Evolutionary conservation across 306 rosid genomes (phyloP), one percentile per base, ranked within the genome.

Genomic region (Cicer judaicum): DNA sequence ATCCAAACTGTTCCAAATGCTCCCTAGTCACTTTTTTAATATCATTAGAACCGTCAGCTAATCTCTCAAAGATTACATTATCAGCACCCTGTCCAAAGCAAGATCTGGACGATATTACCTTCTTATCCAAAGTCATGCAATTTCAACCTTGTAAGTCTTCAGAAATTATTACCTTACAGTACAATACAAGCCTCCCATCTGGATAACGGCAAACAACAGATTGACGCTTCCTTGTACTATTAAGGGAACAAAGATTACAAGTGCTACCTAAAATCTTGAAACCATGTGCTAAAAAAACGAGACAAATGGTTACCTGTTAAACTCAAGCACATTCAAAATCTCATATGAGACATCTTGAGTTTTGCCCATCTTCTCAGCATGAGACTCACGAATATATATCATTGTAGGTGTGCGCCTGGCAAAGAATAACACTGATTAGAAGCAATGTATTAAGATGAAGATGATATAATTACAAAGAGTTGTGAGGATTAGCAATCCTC

Each of bases 191-290:
- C 83, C 91, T 86, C 64, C 98, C 98, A 88, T 93, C 89, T 7
- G 94, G 92, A 87, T 93, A 93, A 40, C 96, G 97, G 70, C 98
- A 93, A 55, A 93, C 87, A 70, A 93, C 97, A 47, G 98, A 93
- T 72, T 93, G 98, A 49, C 98, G 98, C 90, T 93, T 93, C 89
- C 98, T 87, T 62, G 92, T 90, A 87, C 97, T 93, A 82, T 73
- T 72, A 81, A 65, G 49, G 54, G 64, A 80, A 73, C 78, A 84
- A 55, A 46, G 67, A 67, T 66, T 44, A 66, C 56, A 80, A 74
- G 61, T 49, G 53, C 67, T 68, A 19, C 81, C 52, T 34, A 8
- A 41, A 56, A 49, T 54, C 53, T 57, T 47, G 62, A 44, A 76
- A 48, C 42, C 14, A 65, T 19, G 14, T 15, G 43, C 50, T 38